Evolutionary conservation across 2,329 filamentous ascomycete genomes (phyloP).

Genomic region (Shiraia sp.): DNA sequence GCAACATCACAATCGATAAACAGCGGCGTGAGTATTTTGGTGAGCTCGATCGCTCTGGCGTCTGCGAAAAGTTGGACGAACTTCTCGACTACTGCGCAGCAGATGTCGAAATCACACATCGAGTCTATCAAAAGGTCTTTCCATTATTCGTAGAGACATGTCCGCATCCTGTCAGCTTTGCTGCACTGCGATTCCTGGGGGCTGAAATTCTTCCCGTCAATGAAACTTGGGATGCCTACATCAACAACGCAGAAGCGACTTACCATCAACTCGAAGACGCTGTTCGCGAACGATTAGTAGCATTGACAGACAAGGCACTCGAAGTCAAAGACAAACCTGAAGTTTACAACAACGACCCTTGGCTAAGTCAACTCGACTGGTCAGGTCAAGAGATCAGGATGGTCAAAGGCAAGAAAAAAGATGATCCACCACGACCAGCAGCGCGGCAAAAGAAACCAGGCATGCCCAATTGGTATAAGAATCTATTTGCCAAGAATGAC

Average conservation of each 20-base stretch:
- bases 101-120: constrained; percentile 90
- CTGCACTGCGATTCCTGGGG: constrained; percentile 87
- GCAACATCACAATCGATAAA: constrained; percentile 90
- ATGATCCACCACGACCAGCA: constrained; percentile 74
- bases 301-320: constrained; percentile 76
- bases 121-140: constrained; percentile 92
- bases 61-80: constrained; percentile 74
- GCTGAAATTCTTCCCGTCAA: constrained; percentile 91
- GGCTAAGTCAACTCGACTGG: constrained; percentile 95
- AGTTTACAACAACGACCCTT: constrained; percentile 78
- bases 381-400: constrained; percentile 88
- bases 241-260: constrained; percentile 80
- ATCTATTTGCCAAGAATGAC: constrained; percentile 73
- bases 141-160: constrained; percentile 87
- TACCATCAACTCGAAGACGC: constrained; percentile 76
- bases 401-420: constrained; percentile 89
- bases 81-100: constrained; percentile 93
- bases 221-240: constrained; percentile 82
- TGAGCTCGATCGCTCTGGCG: constrained; percentile 71
- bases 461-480: constrained; percentile 95
- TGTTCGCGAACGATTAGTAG: constrained; percentile 75
- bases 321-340: constrained; percentile 70
- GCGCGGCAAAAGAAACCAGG: constrained; percentile 90
- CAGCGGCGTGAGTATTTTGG: constrained; percentile 83
- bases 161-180: constrained; percentile 96